These are phyloP conservation scores for Boletellus emodensis DNA, from an alignment of 768 basidiomycete genomes.

Conservation along the genomic window DNA sequence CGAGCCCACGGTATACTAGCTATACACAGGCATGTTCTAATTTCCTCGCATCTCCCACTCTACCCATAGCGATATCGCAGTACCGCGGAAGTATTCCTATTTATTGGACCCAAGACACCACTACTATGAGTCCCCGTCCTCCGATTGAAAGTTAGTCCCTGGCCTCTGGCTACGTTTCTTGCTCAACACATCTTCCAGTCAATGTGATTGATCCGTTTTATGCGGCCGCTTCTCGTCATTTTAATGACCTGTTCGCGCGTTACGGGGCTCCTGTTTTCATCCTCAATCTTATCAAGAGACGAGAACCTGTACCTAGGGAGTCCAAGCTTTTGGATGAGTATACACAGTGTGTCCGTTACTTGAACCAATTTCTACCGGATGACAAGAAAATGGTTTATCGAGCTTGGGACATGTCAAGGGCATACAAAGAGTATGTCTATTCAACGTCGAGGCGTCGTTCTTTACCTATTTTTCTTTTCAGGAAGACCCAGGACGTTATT, in stretches of 20 bases:
- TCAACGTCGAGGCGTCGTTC: background rate
- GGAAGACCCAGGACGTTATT: conserved; percentile 94
- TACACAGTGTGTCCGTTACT: conserved; percentile 84
- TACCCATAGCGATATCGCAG: conserved; percentile 32
- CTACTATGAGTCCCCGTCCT: conserved; percentile 85
- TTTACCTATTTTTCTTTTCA: conserved; percentile 26
- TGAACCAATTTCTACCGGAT: conserved; percentile 91
- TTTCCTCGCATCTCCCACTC: background rate
- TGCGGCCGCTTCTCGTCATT: conserved; percentile 88
- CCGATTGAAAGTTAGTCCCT: conserved; percentile 84
- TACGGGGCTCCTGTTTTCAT: conserved; percentile 90
- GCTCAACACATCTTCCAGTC: conserved; percentile 45
- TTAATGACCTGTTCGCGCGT: conserved; percentile 82
- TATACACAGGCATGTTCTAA: conserved; percentile 72
- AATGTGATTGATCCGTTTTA: conserved; percentile 94
- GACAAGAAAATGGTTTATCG: conserved; percentile 87
- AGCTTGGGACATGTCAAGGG: conserved; percentile 94
- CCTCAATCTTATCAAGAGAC: conserved; percentile 90
- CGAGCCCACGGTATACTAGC: conserved; percentile 87
- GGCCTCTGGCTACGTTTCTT: background rate
- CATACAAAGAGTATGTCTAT: conserved; percentile 80
- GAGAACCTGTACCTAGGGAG: conserved; percentile 77
- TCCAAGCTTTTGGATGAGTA: conserved; percentile 89
- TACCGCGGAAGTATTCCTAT: conserved; percentile 95
- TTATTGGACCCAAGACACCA: conserved; percentile 94